Percentiles rank a stretch among this genome's conserved stretches.
These are phyloP conservation scores for Megacollybia marginata DNA, from an alignment of 768 basidiomycete species.

Conservation along the genomic window DNA sequence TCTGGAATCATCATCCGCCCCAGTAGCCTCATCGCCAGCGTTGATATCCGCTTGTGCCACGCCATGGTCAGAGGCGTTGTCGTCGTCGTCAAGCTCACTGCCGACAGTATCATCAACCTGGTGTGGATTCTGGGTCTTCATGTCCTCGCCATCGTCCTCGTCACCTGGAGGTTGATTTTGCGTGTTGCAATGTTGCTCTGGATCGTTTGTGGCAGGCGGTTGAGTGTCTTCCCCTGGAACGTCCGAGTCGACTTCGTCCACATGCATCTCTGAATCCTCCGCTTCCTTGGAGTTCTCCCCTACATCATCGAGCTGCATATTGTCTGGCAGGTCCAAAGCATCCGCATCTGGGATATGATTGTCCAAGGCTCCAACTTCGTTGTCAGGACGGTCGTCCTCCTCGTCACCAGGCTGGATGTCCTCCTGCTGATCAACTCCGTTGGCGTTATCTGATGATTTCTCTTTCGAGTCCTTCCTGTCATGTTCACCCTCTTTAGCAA, in stretches of 20 bases:
- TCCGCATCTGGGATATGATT: slow-evolving; percentile 73
- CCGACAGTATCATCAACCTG: slow-evolving; percentile 18
- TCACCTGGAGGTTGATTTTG: slow-evolving; percentile 9
- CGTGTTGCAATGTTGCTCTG: slow-evolving; percentile 2
- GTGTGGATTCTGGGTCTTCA: slow-evolving; percentile 14
- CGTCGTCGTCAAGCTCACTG: slow-evolving; percentile 23
- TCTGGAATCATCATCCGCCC: slow-evolving; percentile 21
- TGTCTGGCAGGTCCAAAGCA: slow-evolving; percentile 84
- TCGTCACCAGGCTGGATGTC: slow-evolving; percentile 31
- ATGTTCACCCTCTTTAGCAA: slow-evolving; percentile 66
- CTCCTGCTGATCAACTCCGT: slow-evolving; percentile 8
- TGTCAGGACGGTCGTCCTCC: slow-evolving; percentile 31
- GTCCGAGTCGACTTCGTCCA: slow-evolving; percentile 17
- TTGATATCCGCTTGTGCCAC: slow-evolving; percentile 37
- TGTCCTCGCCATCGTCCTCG: slow-evolving; percentile 14
- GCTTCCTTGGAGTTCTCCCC: slow-evolving; percentile 26
- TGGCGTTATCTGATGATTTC: slow-evolving; percentile 18
- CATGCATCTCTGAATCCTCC: slow-evolving; percentile 19
- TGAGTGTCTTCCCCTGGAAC: slow-evolving; percentile 6
- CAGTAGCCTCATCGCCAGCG: slow-evolving; percentile 31
- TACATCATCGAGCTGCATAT: slow-evolving; percentile 56
- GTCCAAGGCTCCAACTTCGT: slow-evolving; percentile 64
- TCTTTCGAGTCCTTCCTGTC: slow-evolving; percentile 21
- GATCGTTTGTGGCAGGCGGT: slow-evolving; percentile 2
- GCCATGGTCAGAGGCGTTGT: slow-evolving; percentile 20